Percentiles rank a stretch among this genome's conserved stretches.
These are phyloP conservation scores for Rosa hybrid DNA, from an alignment of 331 rosid genomes.

Conservation along the genomic window DNA sequence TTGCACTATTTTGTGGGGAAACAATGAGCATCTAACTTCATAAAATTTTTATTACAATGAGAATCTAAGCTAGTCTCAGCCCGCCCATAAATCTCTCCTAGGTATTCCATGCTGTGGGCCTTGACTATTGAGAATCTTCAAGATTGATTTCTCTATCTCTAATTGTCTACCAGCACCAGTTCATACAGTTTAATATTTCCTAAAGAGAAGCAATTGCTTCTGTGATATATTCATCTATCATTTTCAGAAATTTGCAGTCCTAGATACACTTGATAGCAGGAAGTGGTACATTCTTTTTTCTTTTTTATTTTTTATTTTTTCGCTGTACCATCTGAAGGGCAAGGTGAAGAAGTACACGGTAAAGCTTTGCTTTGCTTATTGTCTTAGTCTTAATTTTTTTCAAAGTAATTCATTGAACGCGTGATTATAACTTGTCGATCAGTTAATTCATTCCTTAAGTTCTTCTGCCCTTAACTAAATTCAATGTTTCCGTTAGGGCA, in stretches of 20 bases:
- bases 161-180: not conserved
- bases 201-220: not conserved
- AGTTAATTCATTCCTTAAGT: not conserved
- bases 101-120: conserved; percentile 14
- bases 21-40: conserved; percentile 6
- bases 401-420: not conserved
- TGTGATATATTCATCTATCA: not conserved
- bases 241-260: not conserved
- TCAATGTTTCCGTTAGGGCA: not conserved
- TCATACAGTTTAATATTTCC: not conserved
- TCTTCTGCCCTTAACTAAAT: not conserved
- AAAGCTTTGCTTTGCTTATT: not conserved
- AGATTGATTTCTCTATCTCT: conserved; percentile 4
- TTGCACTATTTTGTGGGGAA: not conserved
- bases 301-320: no score
- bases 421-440: no score
- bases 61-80: conserved; percentile 6
- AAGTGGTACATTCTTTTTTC: not conserved
- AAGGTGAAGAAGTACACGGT: not conserved
- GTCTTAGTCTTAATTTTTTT: not conserved
- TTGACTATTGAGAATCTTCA: conserved; percentile 6
- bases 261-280: not conserved
- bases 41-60: not conserved
- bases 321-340: not conserved
- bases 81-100: conserved; percentile 9